Evolutionary conservation across 306 rosid genomes (phyloP).

Genomic region (Glycine latifolia): DNA sequence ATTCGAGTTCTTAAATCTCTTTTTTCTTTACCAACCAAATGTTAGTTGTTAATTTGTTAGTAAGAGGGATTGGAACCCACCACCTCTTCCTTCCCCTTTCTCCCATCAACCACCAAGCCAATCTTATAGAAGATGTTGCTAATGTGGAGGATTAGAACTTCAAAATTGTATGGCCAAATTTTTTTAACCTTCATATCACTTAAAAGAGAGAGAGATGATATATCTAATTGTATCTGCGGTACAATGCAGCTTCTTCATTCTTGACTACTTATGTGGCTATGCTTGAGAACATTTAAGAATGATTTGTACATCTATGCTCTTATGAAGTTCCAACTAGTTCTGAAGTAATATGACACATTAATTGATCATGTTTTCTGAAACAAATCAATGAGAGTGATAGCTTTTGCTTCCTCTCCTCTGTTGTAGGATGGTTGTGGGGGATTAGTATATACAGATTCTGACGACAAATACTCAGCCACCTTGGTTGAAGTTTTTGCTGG

Average conservation of each 20-base stretch:
- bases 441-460: constrained; percentile 42
- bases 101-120: too few relatives aligned
- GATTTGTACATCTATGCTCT: constrained; percentile 31
- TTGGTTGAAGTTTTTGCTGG: constrained; percentile 43
- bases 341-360: not conserved
- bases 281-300: not conserved
- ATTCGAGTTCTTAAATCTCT: not conserved
- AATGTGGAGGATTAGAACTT: not conserved
- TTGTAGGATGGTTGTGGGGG: not conserved
- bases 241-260: constrained; percentile 2
- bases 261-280: not conserved
- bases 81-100: too few relatives aligned
- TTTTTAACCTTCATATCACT: too few relatives aligned
- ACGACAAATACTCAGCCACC: constrained; percentile 56
- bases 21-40: too few relatives aligned
- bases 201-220: too few relatives aligned
- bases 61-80: too few relatives aligned
- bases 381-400: constrained; percentile 73
- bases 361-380: constrained; percentile 65
- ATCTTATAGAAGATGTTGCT: not conserved
- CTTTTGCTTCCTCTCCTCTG: constrained; percentile 47
- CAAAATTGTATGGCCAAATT: too few relatives aligned
- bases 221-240: not conserved
- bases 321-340: not conserved
- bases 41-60: too few relatives aligned